Percentiles rank a stretch among this genome's conserved stretches.
Conservation (phyloP, 148 eudicot genomes). For the Pouteria glomerata region DNA sequence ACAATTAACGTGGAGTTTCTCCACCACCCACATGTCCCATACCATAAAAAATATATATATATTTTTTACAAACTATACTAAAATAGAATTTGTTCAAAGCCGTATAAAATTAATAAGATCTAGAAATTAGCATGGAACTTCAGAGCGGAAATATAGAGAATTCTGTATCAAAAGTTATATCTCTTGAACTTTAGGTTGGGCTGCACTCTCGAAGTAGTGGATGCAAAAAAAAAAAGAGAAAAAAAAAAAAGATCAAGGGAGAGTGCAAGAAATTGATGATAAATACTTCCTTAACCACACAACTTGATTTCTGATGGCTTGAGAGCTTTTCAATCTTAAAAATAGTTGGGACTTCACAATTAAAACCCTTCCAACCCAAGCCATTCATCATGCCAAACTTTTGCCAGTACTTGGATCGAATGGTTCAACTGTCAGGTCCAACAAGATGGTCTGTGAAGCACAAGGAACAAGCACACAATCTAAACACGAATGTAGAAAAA, state of each 20-base stretch:
- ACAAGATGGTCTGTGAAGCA: not conserved
- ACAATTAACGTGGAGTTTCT: no score
- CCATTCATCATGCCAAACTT: not conserved
- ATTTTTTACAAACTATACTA: not conserved
- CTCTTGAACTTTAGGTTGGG: not conserved
- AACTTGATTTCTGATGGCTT: not conserved
- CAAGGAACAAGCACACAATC: not conserved
- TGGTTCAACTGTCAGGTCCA: conserved; percentile 8
- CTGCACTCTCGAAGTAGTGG: not conserved
- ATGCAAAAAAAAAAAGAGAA: not conserved
- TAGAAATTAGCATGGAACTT: not conserved
- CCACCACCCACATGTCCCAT: no score
- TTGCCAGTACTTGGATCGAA: not conserved
- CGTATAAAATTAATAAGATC: not conserved
- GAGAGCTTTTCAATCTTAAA: not conserved
- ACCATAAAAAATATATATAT: no score
- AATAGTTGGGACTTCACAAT: not conserved
- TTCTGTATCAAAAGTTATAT: not conserved
- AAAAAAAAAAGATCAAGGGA: not conserved
- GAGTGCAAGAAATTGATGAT: not conserved
- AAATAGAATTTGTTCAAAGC: not conserved
- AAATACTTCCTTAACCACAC: not conserved
- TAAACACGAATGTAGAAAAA: not conserved
- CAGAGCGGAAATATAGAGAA: not conserved
- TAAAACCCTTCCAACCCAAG: not conserved